These are phyloP conservation scores for Pleurotus citrinopileatus DNA, from an alignment of 768 basidiomycete genomes.

Conservation along the genomic window DNA sequence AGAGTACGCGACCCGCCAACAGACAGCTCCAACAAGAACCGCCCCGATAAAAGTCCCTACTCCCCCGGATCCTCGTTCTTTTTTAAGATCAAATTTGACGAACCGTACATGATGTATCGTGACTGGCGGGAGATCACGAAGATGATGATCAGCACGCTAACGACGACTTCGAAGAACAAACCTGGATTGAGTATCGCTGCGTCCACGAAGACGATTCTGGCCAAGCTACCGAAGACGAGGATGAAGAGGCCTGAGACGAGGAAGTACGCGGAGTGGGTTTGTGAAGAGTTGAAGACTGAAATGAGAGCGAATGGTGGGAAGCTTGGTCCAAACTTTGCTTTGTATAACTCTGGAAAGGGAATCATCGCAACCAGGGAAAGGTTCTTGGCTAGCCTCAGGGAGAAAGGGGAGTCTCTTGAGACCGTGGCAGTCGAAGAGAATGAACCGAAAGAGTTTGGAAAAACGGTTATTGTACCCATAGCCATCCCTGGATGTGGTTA, in stretches of 20 bases:
- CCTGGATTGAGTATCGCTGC: constrained; percentile 22
- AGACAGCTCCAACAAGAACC: constrained; percentile 19
- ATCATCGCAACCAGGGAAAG: constrained; percentile 81
- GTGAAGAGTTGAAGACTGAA: constrained; percentile 60
- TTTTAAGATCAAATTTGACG: constrained; percentile 99
- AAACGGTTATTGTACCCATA: constrained; percentile 84
- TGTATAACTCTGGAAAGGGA: constrained; percentile 70
- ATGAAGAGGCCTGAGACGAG: constrained; percentile 76
- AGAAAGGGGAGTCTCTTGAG: constrained; percentile 30
- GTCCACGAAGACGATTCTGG: constrained; percentile 24
- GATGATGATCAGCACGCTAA: constrained; percentile 42
- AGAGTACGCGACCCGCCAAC: constrained; percentile 47
- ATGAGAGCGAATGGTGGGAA: constrained; percentile 12
- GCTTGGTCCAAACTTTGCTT: constrained; percentile 57
- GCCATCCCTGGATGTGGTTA: constrained; percentile 92
- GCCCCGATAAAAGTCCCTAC: constrained; percentile 54
- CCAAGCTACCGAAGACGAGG: constrained; percentile 57
- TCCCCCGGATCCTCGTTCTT: constrained; percentile 83
- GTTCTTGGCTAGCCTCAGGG: constrained; percentile 69
- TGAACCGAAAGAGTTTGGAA: constrained; percentile 40
- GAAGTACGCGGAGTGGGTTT: constrained; percentile 82
- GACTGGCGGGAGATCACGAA: constrained; percentile 97
- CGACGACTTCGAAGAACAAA: not conserved
- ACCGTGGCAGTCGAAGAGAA: constrained; percentile 18
- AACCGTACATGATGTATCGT: constrained; percentile 98